Conservation (phyloP, 768 basidiomycete genomes). For the Auriscalpium microsporum region DNA sequence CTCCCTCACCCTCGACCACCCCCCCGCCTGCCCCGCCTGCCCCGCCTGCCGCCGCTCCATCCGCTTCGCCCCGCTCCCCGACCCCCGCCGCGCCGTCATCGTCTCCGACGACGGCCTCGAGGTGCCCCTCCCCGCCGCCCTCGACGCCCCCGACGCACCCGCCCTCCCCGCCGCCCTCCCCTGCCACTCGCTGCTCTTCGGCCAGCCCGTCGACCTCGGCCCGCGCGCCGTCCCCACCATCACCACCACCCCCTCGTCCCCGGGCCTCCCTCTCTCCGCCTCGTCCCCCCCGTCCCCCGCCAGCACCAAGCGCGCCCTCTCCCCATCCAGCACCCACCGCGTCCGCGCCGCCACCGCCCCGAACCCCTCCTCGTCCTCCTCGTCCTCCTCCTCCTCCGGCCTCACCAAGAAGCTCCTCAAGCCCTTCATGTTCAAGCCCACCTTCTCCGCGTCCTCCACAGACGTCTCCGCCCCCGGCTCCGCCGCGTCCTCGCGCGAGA, state of each 20-base stretch:
- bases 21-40: conserved; percentile 2
- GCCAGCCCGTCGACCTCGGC: background rate
- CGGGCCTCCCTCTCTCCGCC: background rate
- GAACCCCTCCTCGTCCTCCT: background rate
- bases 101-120: conserved; percentile 35
- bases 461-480: conserved; percentile 14
- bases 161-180: conserved; percentile 17
- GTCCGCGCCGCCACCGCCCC: background rate
- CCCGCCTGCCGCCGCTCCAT: conserved; percentile 33
- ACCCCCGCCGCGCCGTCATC: conserved; percentile 49
- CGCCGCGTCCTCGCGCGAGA: conserved; percentile 47
- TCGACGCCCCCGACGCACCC: conserved; percentile 20
- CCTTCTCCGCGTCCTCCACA: conserved; percentile 2
- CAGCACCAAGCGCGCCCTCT: background rate
- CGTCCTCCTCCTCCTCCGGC: background rate
- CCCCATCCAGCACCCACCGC: background rate
- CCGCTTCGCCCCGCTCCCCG: conserved; percentile 81
- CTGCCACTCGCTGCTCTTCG: conserved; percentile 11
- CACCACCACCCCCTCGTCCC: background rate
- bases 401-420: conserved; percentile 8
- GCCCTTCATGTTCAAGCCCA: conserved; percentile 13
- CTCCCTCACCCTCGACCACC: background rate
- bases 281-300: background rate
- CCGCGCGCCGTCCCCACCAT: background rate
- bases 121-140: conserved; percentile 25